Base-by-base conservation (phyloP, 768 basidiomycete genomes). In the Russula ochroleuca region DNA sequence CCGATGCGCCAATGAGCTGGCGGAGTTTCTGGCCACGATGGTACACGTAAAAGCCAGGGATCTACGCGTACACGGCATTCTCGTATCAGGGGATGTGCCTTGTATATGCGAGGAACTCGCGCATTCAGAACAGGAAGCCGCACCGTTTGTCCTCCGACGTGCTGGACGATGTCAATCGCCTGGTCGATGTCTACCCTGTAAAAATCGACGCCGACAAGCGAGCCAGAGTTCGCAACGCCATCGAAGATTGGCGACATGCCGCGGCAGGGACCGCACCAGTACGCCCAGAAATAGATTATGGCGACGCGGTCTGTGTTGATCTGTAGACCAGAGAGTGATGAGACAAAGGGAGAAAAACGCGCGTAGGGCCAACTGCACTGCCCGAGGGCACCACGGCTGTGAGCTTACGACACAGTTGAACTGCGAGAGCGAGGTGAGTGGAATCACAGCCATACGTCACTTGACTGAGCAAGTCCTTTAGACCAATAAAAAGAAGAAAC, bases 1-100 rank as follows among this genome's bases (percentile, higher is more conserved):
- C n/a, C n/a, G 53, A 3, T 6, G 63, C 63, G 31, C 63, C 63
- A 13, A 64, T 37, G 33, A 64, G 21, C 23, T 64, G 47, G 55
- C 53, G 58, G 2, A 64, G n/a, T 35, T 64, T 64, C 19, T 35
- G 58, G 31, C 59, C 58, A 25, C 47, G 53, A 19, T 52, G 38
- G 48, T 64, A 64, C 31, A 40, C 63, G 47, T 64, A 64, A 64
- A 64, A 64, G 7, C 63, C 63, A n/a, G 63, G 63, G n/a, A 64
- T 60, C 63, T 64, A 23, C n/a, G 17, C 43, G 35, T 14, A 38
- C 11, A 54, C 14, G 31, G 43, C 21, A n/a, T 37, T n/a, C 35
- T 43, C 48, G 23, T 9, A 15, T 51, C 21, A 48, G 51, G 19
- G 13, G 45, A 47, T 40, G 14, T n/a, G n/a, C n/a, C n/a, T n/a